Evolutionary conservation across 2,329 filamentous ascomycete genomes (phyloP).

Genomic region (Trichophaea hybrida): DNA sequence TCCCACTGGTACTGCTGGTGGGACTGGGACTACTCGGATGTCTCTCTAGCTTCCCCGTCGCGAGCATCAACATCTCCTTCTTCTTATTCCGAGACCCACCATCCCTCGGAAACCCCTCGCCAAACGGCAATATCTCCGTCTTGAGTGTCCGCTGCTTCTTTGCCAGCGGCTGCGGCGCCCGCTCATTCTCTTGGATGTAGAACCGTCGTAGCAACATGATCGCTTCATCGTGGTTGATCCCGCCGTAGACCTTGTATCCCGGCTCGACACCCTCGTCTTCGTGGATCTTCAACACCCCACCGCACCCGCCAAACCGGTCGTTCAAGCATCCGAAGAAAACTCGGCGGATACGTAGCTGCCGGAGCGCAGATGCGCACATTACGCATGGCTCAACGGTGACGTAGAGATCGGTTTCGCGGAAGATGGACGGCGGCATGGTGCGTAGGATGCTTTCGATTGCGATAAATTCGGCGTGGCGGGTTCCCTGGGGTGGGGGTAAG

Average conservation of each 20-base stretch:
- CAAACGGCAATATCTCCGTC: slow-evolving; percentile 19
- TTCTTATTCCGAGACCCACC: neutral
- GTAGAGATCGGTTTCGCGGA: slow-evolving; percentile 68
- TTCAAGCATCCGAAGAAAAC: slow-evolving; percentile 95
- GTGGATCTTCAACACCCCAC: slow-evolving; percentile 82
- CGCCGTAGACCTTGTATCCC: slow-evolving; percentile 35
- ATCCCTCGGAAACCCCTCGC: slow-evolving; percentile 1
- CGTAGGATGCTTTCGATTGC: slow-evolving; percentile 55
- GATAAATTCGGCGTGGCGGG: slow-evolving; percentile 89
- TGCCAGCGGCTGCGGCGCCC: slow-evolving; percentile 31
- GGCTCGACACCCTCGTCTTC: slow-evolving; percentile 37
- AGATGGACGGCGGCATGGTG: slow-evolving; percentile 50
- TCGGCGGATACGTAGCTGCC: slow-evolving; percentile 72
- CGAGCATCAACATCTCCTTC: neutral
- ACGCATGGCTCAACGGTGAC: slow-evolving; percentile 97
- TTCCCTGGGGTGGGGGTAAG: slow-evolving; percentile 48
- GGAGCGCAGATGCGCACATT: slow-evolving; percentile 89
- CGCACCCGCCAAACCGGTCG: slow-evolving; percentile 92
- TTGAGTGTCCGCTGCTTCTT: slow-evolving; percentile 26
- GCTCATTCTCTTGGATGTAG: slow-evolving; percentile 94
- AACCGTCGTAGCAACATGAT: slow-evolving; percentile 85
- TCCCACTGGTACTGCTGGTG: no score
- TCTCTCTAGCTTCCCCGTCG: no score
- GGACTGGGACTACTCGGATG: no score
- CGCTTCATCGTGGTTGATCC: slow-evolving; percentile 67